Conservation (phyloP, 352 stramenopile species). For the Thalassiosira delicatula region DNA sequence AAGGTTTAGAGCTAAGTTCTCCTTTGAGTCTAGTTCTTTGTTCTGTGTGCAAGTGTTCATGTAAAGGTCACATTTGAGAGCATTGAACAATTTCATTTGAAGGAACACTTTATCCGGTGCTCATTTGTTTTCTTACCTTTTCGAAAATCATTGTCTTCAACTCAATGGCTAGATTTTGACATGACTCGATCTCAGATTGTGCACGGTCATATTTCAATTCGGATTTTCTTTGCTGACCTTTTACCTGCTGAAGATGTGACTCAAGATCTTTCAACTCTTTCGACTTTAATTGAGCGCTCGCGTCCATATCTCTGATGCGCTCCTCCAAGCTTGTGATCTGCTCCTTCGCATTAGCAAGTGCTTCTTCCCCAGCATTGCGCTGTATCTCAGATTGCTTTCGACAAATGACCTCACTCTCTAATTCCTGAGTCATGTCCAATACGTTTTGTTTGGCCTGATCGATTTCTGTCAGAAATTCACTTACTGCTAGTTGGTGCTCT, state of each 20-base stretch:
- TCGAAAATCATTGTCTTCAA: slow-evolving; percentile 58
- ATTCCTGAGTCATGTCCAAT: slow-evolving; percentile 19
- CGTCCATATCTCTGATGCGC: slow-evolving; percentile 25
- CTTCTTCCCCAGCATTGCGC: slow-evolving; percentile 23
- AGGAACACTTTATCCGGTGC: no score
- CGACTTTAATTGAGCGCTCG: background rate
- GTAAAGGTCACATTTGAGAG: no score
- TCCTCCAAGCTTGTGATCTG: slow-evolving; percentile 27
- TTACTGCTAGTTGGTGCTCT: slow-evolving; percentile 24
- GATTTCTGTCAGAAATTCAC: slow-evolving; percentile 52
- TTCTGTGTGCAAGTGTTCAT: slow-evolving; percentile 38
- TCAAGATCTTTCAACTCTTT: slow-evolving; percentile 28
- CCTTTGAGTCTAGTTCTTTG: slow-evolving; percentile 55
- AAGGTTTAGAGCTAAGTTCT: slow-evolving; percentile 39
- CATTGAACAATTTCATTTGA: no score
- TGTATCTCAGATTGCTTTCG: slow-evolving; percentile 36
- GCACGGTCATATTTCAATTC: slow-evolving; percentile 48
- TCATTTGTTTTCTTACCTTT: slow-evolving; percentile 57
- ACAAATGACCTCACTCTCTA: slow-evolving; percentile 29
- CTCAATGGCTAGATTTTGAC: slow-evolving; percentile 42
- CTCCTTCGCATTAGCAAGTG: slow-evolving; percentile 26
- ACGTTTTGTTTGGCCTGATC: slow-evolving; percentile 48
- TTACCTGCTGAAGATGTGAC: slow-evolving; percentile 17
- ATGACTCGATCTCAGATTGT: slow-evolving; percentile 42
- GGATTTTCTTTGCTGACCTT: slow-evolving; percentile 38